Evolutionary conservation across 768 basidiomycete species (phyloP).

Genomic region (Pilatotrama ljubarskyi): DNA sequence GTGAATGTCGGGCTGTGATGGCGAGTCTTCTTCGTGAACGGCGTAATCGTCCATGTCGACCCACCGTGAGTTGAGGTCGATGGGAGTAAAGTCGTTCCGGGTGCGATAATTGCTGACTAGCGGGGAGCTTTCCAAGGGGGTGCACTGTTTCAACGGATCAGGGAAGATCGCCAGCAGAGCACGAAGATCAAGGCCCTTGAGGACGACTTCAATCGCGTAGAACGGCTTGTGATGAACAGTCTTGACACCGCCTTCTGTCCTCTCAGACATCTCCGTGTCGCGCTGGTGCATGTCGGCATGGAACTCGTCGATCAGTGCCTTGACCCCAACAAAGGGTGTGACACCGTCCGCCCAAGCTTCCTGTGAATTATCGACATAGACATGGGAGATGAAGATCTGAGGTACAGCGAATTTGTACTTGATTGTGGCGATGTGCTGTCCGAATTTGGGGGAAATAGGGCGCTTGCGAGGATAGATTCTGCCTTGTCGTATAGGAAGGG

Average conservation of each 20-base stretch:
- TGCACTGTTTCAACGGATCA: conserved; percentile 62
- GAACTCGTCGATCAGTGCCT: conserved; percentile 77
- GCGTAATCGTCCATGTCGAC: conserved; percentile 75
- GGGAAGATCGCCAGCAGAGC: conserved; percentile 76
- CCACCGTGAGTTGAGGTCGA: conserved; percentile 60
- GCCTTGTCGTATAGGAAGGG: conserved; percentile 89
- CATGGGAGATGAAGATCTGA: conserved; percentile 82
- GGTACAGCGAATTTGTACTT: conserved; percentile 84
- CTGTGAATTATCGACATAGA: conserved; percentile 77
- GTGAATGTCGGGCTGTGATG: conserved; percentile 60
- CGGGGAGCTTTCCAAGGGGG: conserved; percentile 45
- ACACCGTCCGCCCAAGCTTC: conserved; percentile 82
- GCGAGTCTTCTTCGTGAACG: conserved; percentile 66
- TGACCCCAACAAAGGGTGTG: conserved; percentile 81
- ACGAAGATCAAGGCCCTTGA: conserved; percentile 75
- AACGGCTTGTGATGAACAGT: conserved; percentile 77
- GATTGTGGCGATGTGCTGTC: conserved; percentile 84
- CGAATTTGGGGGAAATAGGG: conserved; percentile 80
- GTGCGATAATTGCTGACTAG: conserved; percentile 51
- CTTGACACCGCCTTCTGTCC: conserved; percentile 58
- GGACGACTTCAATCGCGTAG: conserved; percentile 82
- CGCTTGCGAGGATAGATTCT: conserved; percentile 67
- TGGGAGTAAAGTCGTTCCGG: conserved; percentile 44
- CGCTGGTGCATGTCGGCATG: conserved; percentile 92
- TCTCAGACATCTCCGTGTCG: conserved; percentile 71